Conservation (phyloP, 352 stramenopile genomes). For the Globisporangium splendens region DNA sequence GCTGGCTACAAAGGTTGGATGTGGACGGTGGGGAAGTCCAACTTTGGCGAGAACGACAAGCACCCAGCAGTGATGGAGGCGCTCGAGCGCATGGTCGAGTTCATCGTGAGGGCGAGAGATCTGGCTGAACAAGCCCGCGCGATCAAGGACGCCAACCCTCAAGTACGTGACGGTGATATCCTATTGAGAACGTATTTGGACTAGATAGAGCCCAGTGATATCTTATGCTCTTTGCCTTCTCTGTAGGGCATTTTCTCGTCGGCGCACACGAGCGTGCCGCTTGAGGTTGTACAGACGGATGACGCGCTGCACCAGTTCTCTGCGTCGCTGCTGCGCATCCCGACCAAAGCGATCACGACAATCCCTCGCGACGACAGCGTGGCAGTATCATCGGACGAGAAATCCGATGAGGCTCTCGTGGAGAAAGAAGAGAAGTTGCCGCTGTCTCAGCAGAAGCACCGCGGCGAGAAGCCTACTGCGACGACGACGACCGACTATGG, state of each 20-base stretch:
- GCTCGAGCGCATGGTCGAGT: constrained; percentile 72
- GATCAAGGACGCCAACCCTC: constrained; percentile 20
- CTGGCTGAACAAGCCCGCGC: constrained; percentile 28
- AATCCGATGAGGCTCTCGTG: background rate
- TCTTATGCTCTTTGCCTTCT: background rate
- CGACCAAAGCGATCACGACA: constrained; percentile 76
- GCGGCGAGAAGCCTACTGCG: background rate
- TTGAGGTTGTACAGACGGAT: constrained; percentile 57
- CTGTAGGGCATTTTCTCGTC: constrained; percentile 48
- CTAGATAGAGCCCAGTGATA: background rate
- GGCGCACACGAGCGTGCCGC: constrained; percentile 22
- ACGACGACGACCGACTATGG: constrained; percentile 33
- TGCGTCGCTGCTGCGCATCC: constrained; percentile 59
- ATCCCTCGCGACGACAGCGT: constrained; percentile 56
- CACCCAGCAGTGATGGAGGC: constrained; percentile 68
- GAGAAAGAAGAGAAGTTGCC: constrained; percentile 8
- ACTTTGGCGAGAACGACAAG: constrained; percentile 82
- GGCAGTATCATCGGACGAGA: constrained; percentile 38
- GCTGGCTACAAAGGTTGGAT: constrained; percentile 79
- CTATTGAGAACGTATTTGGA: background rate
- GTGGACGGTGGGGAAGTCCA: constrained; percentile 76
- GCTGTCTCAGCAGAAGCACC: background rate
- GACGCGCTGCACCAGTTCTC: constrained; percentile 64
- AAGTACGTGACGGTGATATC: constrained; percentile 13
- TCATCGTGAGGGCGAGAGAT: constrained; percentile 40